Evolutionary conservation across 345 rosid genomes (phyloP).

Genomic region (Brassica napus): Da-Ae NC_063443.1:10420501-10421000

Average conservation of each 20-base stretch:
- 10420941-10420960: slow-evolving; percentile 85
- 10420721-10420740: slow-evolving; percentile 48
- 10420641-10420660: slow-evolving; percentile 92
- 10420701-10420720: slow-evolving; percentile 86
- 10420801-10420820: slow-evolving; percentile 81
- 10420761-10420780: neutral
- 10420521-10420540: neutral
- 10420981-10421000: neutral
- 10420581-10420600: slow-evolving; percentile 94
- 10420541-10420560: neutral
- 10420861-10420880: slow-evolving; percentile 91
- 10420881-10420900: slow-evolving; percentile 93
- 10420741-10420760: neutral
- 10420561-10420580: slow-evolving; percentile 52
- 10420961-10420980: neutral
- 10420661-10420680: slow-evolving; percentile 83
- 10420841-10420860: slow-evolving; percentile 90
- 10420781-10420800: neutral
- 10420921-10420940: slow-evolving; percentile 97
- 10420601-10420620: slow-evolving; percentile 91
- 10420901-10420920: slow-evolving; percentile 88
- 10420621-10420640: slow-evolving; percentile 94
- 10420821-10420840: slow-evolving; percentile 94
- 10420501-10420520: slow-evolving; percentile 1
- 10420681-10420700: slow-evolving; percentile 96